These are phyloP conservation scores for Basidiobolus meristosporus DNA, from an alignment of 371 early-diverging fungal species.

Conservation along the genomic window DNA sequence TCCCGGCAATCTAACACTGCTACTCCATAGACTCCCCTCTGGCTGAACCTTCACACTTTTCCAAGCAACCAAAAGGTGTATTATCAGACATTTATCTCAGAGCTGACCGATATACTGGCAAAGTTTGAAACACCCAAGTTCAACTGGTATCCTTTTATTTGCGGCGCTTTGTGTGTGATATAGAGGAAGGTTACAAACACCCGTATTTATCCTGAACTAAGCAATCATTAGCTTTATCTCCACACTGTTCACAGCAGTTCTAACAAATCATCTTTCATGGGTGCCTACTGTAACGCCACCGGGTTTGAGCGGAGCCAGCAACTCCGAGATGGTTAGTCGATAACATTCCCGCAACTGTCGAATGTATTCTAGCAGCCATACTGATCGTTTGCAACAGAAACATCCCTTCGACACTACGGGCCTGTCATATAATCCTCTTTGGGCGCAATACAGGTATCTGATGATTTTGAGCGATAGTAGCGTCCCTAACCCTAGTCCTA, in stretches of 20 bases:
- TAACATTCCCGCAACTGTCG: too few relatives aligned
- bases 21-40: constrained; percentile 25
- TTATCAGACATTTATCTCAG: constrained; percentile 20
- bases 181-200: not conserved
- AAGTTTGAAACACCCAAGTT: constrained; percentile 15
- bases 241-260: constrained; percentile 24
- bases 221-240: constrained; percentile 17
- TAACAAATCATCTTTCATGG: constrained; percentile 39
- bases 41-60: constrained; percentile 43
- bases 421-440: constrained; percentile 39
- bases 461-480: not conserved
- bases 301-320: too few relatives aligned
- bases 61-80: constrained; percentile 25
- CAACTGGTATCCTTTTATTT: constrained; percentile 7
- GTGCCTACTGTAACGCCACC: constrained; percentile 29
- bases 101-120: constrained; percentile 21
- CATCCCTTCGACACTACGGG: constrained; percentile 7
- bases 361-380: too few relatives aligned
- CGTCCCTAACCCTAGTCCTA: constrained; percentile 1
- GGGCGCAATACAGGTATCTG: constrained; percentile 38
- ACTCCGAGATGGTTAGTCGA: too few relatives aligned
- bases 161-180: not conserved
- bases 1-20: not conserved
- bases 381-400: constrained; percentile 3
- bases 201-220: too few relatives aligned